Evolutionary conservation across 2,329 filamentous ascomycete species (phyloP), one percentile per base, ranked within the genome.

Genomic region (Falciphora oryzae): DNA sequence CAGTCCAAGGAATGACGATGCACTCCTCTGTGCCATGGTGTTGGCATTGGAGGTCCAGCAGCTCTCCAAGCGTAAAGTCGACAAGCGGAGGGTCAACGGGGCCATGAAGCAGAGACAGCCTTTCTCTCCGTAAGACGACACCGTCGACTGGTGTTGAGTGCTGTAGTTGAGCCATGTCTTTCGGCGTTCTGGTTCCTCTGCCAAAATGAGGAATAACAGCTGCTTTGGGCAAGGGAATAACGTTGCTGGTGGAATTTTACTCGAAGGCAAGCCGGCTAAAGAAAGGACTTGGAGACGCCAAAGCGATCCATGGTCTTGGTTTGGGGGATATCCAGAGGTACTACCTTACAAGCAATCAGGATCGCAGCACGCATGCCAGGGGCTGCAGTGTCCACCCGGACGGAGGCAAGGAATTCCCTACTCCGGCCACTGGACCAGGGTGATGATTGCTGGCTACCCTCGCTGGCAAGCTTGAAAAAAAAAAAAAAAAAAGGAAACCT

Each of bases 1-100:
- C 87, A 0, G 89, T 92, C 89, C 89, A 93, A 0, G 90, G 88
- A 62, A 90, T 89, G 29, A 93, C 82, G 57, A 93, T 75, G 66
- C 86, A 90, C 73, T 93, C 89, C 64, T 84, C 81, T 62, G 83
- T 80, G 29, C 86, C 84, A 73, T 90, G 86, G 61, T 86, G 81
- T 62, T 85, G 80, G 59, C 84, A 87, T 75, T 93, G 90, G 18
- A 91, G 80, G 66, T 89, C 87, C 56, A 93, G 81, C 1, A 93
- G 81, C 72, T 91, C 88, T 7, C 88, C 88, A 10, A 93, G 81
- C 0, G 89, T 92, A 62, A 92, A 77, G 66, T 92, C 85, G 61
- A 91, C 80, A 53, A 93, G 81, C 1, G 87, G 86, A 65, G 89
- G 88, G 68, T 91, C 83, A 58, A 85, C 81, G 2, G 88, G 86